Percentiles rank a stretch among this genome's conserved stretches.
Conservation (phyloP, 768 basidiomycete species). For the Termitomyces eurrhizus region DNA sequence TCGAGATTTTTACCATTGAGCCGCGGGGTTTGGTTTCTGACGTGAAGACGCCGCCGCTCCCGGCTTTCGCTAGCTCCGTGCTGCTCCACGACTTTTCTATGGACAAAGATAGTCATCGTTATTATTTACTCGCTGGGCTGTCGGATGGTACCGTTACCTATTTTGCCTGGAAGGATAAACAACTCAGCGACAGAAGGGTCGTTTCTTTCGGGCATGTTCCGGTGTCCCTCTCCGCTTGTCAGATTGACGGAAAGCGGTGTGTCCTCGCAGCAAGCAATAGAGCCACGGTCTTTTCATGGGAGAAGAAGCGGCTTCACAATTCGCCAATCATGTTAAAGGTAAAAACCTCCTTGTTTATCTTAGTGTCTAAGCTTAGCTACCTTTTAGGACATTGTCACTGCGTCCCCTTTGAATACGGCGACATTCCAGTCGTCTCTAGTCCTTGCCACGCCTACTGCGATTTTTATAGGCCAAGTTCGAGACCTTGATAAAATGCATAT, state of each 20-base stretch:
- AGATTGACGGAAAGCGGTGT: slow-evolving; percentile 45
- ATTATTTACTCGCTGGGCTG: slow-evolving; percentile 69
- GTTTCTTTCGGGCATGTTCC: slow-evolving; percentile 66
- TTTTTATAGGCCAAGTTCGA: slow-evolving; percentile 63
- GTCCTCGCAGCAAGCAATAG: slow-evolving; percentile 74
- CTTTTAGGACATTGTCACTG: slow-evolving; percentile 48
- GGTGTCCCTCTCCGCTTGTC: slow-evolving; percentile 53
- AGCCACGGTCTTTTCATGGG: slow-evolving; percentile 65
- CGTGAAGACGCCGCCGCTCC: slow-evolving; percentile 32
- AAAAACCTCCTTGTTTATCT: background rate
- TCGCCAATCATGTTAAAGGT: slow-evolving; percentile 75
- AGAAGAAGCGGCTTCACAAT: slow-evolving; percentile 57
- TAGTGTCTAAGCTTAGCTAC: background rate
- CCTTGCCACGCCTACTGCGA: slow-evolving; percentile 46
- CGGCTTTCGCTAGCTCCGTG: slow-evolving; percentile 43
- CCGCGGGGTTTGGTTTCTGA: slow-evolving; percentile 24
- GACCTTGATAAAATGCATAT: slow-evolving; percentile 80
- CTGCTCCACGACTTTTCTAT: slow-evolving; percentile 42
- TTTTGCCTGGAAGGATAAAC: slow-evolving; percentile 42
- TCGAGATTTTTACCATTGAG: slow-evolving; percentile 49
- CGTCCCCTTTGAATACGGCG: slow-evolving; percentile 43
- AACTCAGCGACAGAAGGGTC: slow-evolving; percentile 49
- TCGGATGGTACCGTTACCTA: slow-evolving; percentile 69
- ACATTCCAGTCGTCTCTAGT: slow-evolving; percentile 53
- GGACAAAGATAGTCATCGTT: slow-evolving; percentile 32